phyloP scores from a whole-genome alignment of 2,329 filamentous ascomycete genomes.

The Epicoccum nigrum region DNA sequence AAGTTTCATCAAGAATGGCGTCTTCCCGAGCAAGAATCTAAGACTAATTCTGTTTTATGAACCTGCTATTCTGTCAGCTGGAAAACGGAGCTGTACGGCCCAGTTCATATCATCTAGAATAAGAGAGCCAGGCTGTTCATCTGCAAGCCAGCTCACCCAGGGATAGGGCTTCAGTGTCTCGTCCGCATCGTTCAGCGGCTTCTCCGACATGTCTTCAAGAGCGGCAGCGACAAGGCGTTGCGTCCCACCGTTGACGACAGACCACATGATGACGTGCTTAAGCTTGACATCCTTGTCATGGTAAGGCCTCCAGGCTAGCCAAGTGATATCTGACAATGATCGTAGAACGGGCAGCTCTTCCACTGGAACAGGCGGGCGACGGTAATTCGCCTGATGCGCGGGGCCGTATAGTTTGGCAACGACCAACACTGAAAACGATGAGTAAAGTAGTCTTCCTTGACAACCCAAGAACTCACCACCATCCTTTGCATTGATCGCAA shows the following conservation, averaged over 20 bases:
- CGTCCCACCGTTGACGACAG: slow-evolving; percentile 1
- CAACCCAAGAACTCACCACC: neutral
- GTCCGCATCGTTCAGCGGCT: neutral
- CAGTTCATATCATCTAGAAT: neutral
- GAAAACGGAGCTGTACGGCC: neutral
- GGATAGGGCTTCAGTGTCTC: slow-evolving; percentile 6
- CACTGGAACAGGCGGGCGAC: neutral
- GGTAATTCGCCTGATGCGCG: slow-evolving; percentile 3
- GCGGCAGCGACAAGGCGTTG: slow-evolving; percentile 5
- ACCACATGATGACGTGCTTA: slow-evolving; percentile 12
- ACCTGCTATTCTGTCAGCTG: neutral
- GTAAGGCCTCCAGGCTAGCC: slow-evolving; percentile 11
- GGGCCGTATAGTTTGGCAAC: slow-evolving; percentile 8
- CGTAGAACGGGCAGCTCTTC: neutral
- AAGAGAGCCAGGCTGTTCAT: neutral
- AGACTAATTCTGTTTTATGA: slow-evolving; percentile 12
- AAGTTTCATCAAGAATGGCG: neutral
- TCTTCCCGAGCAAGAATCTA: slow-evolving; percentile 5
- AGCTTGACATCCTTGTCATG: slow-evolving; percentile 4
- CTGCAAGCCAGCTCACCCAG: neutral
- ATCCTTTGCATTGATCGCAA: slow-evolving; percentile 8
- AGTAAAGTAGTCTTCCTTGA: neutral
- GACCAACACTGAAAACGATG: neutral
- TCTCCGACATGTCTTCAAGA: neutral
- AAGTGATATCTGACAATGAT: slow-evolving; percentile 8